Percentiles rank a stretch among this genome's conserved stretches.
Conservation (phyloP, 139 green algal genomes). For the Coelastrella sp. region DNA sequence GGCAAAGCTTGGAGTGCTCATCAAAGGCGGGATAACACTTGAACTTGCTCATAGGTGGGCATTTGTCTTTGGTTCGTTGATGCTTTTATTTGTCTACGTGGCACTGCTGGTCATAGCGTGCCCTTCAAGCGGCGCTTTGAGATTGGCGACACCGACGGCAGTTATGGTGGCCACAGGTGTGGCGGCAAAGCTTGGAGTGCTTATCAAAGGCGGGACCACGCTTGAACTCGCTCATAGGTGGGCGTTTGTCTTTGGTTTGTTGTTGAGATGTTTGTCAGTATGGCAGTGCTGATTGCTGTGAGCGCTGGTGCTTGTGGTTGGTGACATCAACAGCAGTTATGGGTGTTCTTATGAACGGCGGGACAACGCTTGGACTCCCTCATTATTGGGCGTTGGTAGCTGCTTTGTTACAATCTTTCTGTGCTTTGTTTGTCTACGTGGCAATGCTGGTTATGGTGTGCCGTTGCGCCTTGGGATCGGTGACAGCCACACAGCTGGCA, state of each 20-base stretch:
- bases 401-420: too few relatives aligned
- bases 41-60: constrained; percentile 52
- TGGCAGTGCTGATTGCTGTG: constrained; percentile 85
- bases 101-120: constrained; percentile 93
- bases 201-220: constrained; percentile 66
- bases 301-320: constrained; percentile 92
- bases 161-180: constrained; percentile 95
- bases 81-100: not conserved
- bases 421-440: too few relatives aligned
- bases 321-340: constrained; percentile 96
- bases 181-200: constrained; percentile 73
- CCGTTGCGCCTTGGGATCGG: too few relatives aligned
- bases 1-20: constrained; percentile 68
- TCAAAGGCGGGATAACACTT: constrained; percentile 65
- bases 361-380: constrained; percentile 56
- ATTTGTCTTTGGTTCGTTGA: not conserved
- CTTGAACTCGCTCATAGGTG: constrained; percentile 56
- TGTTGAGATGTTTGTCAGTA: not conserved
- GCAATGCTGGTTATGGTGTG: too few relatives aligned
- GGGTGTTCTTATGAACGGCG: constrained; percentile 70
- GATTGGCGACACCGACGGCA: constrained; percentile 95
- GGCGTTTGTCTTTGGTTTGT: not conserved
- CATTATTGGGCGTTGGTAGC: not conserved
- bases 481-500: too few relatives aligned
- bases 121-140: too few relatives aligned